Conservation (phyloP, 805 yeast species). For the Ogataea minuta region DNA sequence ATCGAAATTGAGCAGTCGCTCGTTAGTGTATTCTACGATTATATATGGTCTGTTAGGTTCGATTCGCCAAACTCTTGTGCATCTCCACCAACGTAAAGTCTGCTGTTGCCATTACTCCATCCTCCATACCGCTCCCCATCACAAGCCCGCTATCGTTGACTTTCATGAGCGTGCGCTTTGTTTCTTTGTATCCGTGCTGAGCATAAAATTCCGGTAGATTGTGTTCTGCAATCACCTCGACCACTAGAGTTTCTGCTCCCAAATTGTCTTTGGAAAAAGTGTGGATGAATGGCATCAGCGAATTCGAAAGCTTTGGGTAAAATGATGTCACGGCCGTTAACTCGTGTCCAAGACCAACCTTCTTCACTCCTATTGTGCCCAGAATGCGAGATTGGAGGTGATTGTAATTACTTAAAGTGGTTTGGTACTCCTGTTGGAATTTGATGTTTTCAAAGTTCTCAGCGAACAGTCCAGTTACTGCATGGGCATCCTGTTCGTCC, state of each 20-base stretch:
- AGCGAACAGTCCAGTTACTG: slow-evolving; percentile 19
- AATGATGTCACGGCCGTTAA: slow-evolving; percentile 55
- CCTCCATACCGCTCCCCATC: slow-evolving; percentile 33
- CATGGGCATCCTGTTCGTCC: slow-evolving; percentile 20
- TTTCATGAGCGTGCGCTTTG: slow-evolving; percentile 26
- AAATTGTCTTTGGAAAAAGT: slow-evolving; percentile 10
- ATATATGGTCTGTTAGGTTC: no score
- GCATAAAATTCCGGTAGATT: slow-evolving; percentile 45
- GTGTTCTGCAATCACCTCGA: slow-evolving; percentile 50
- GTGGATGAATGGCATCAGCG: slow-evolving; percentile 24
- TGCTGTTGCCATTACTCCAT: slow-evolving; percentile 36
- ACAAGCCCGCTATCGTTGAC: slow-evolving; percentile 24
- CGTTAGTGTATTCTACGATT: no score
- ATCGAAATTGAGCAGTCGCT: slow-evolving; percentile 1
- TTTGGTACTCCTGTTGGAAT: background rate
- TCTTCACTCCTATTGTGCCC: slow-evolving; percentile 39
- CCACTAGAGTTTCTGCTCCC: slow-evolving; percentile 29
- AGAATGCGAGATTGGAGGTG: slow-evolving; percentile 32
- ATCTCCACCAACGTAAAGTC: slow-evolving; percentile 44
- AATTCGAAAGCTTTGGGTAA: slow-evolving; percentile 35
- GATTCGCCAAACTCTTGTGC: slow-evolving; percentile 4
- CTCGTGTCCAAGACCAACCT: slow-evolving; percentile 32
- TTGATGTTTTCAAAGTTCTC: slow-evolving; percentile 16
- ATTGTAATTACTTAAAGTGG: slow-evolving; percentile 13
- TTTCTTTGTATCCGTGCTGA: slow-evolving; percentile 38